Base-by-base conservation (phyloP, 768 basidiomycete genomes). In the Suillus paluster region DNA sequence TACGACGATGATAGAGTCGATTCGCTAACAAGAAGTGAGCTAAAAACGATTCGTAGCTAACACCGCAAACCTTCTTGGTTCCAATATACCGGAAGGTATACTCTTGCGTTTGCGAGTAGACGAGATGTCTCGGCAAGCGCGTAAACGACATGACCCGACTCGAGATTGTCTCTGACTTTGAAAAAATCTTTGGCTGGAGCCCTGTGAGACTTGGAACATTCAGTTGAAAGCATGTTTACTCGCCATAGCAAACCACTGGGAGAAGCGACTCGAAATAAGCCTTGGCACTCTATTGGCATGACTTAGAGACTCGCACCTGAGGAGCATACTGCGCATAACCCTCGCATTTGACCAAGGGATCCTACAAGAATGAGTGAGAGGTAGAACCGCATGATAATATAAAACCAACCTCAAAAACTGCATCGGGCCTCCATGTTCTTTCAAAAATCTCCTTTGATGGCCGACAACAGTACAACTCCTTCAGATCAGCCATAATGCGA, bases 71-170 rank as follows among this genome's bases (percentile, higher is more conserved):
- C 76, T 83, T 88, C 73, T 83, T 85, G 46, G 70, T 74, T 7
- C 82, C 82, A 17, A 85, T 64, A 27, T 84, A 72, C 25, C 84
- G 81, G n/a, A 79, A 63, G 6, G 83, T 86, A 70, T 90, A 92
- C 66, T 83, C 82, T 65, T 87, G 88, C 12, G 74, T 81, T 69
- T 90, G 86, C 34, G 80, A 75, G 66, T 81, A 87, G 10, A 89
- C 80, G 10, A 90, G 71, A 27, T 83, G 84, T 68, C 88, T 88
- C 5, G 89, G 90, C 14, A 71, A 66, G 44, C 77, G 71, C 1
- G 84, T 87, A 0, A 88, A 87, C 0, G 86, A 82, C 75, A 90
- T 82, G 7, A 90, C 77, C 30, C 86, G 83, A 42, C 73, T 78
- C 12, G 81, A 80, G 14, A 86, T 64, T 8, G 79, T 83, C 61